Percentiles rank a stretch among this genome's conserved stretches.
Conservation (phyloP, 345 rosid genomes). For the Brassica juncea region DNA sequence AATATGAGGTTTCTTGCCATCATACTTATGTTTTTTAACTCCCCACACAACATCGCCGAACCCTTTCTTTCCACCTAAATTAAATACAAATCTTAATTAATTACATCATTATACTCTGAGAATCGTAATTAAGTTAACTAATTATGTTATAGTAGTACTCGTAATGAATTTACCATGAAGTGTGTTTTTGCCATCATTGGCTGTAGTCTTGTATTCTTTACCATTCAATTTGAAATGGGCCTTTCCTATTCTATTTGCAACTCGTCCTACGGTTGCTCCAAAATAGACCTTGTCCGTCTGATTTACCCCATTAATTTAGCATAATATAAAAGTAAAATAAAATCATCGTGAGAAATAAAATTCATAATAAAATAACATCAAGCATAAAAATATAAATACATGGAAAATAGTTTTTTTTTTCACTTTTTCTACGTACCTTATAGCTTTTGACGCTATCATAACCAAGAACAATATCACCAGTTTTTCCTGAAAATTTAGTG, state of each 20-base stretch:
- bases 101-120: not conserved
- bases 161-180: conserved; percentile 64
- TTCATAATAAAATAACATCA: not conserved
- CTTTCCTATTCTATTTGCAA: conserved; percentile 75
- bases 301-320: not conserved
- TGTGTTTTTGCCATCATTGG: conserved; percentile 79
- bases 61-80: conserved; percentile 69
- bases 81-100: not conserved
- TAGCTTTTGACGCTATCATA: conserved; percentile 65
- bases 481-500: conserved; percentile 54
- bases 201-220: conserved; percentile 53
- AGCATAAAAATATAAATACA: not conserved
- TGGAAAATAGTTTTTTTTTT: not conserved
- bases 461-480: conserved; percentile 73
- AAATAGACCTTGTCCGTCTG: conserved; percentile 67
- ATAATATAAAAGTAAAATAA: not conserved
- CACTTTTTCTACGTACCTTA: conserved; percentile 45
- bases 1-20: conserved; percentile 53
- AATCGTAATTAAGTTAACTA: not conserved
- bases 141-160: not conserved
- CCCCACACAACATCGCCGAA: conserved; percentile 79
- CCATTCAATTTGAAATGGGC: conserved; percentile 76
- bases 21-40: conserved; percentile 48
- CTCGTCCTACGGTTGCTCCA: conserved; percentile 81
- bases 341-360: not conserved